Evolutionary conservation across 345 rosid genomes (phyloP).

Genomic region (Camelina sativa): DNA sequence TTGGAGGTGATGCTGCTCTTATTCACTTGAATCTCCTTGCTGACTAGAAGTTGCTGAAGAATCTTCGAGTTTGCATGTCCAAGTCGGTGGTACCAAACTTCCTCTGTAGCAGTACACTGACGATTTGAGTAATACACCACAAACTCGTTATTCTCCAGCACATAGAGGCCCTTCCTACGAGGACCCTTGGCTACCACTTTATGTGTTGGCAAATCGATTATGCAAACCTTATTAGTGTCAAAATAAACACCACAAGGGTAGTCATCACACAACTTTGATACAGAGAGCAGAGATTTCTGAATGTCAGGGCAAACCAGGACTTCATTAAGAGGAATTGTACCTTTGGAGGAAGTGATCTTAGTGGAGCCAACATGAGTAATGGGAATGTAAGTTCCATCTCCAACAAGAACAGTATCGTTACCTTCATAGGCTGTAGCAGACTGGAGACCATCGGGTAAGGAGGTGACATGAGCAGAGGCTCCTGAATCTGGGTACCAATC

Average conservation of each 20-base stretch:
- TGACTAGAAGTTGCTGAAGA: background rate
- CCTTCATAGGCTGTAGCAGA: no score
- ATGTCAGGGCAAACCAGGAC: no score
- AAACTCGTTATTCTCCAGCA: background rate
- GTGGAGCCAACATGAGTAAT: no score
- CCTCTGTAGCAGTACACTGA: background rate
- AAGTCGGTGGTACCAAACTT: background rate
- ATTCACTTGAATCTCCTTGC: background rate
- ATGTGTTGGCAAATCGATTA: background rate
- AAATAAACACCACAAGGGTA: background rate
- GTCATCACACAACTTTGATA: background rate
- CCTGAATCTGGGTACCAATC: no score
- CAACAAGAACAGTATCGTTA: no score
- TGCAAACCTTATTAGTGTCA: background rate
- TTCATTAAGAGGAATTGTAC: no score
- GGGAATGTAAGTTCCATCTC: no score
- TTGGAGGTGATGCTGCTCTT: background rate
- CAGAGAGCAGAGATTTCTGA: background rate
- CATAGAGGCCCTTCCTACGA: background rate
- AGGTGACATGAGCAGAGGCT: no score
- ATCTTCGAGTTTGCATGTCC: background rate
- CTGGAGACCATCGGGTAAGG: no score
- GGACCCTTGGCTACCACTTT: background rate
- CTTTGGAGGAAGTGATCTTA: no score
- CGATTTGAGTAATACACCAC: background rate